phyloP scores from a whole-genome alignment of 306 rosid genomes.

The Fagus sylvatica region DNA sequence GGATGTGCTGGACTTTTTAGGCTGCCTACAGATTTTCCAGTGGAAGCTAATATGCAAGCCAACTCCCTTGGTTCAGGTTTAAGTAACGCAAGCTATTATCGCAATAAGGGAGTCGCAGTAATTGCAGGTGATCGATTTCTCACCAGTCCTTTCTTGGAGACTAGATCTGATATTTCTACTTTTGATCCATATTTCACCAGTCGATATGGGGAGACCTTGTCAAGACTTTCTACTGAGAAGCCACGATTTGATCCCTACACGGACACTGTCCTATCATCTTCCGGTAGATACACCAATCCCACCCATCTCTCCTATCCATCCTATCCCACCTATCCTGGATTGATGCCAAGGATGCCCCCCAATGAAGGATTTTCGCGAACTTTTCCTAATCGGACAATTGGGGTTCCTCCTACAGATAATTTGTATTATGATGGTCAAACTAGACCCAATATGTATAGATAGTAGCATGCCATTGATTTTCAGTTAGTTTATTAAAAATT shows the following conservation, averaged over 20 bases:
- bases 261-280: constrained; percentile 37
- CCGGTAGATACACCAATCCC: constrained; percentile 41
- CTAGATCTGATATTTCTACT: constrained; percentile 30
- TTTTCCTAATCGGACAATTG: constrained; percentile 39
- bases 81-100: constrained; percentile 30
- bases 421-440: constrained; percentile 44
- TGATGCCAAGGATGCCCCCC: constrained; percentile 32
- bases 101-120: constrained; percentile 27
- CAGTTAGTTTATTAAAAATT: constrained; percentile 30
- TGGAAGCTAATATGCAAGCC: constrained; percentile 42
- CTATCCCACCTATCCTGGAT: constrained; percentile 35
- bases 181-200: constrained; percentile 37
- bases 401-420: constrained; percentile 40
- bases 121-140: constrained; percentile 36
- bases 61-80: constrained; percentile 41
- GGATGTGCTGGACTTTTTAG: constrained; percentile 82
- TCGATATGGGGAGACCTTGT: constrained; percentile 20
- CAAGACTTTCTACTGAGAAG: constrained; percentile 36
- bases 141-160: constrained; percentile 31
- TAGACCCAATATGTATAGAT: constrained; percentile 59
- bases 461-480: constrained; percentile 21
- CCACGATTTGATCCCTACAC: constrained; percentile 41
- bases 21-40: constrained; percentile 71
- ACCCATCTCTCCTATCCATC: constrained; percentile 27
- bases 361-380: constrained; percentile 44